A percentile compares a stretch with the other conserved stretches of the same genome.
These are phyloP conservation scores for Leishmania braziliensis DNA, from an alignment of 208 protist genomes.

Conservation along the genomic window DNA sequence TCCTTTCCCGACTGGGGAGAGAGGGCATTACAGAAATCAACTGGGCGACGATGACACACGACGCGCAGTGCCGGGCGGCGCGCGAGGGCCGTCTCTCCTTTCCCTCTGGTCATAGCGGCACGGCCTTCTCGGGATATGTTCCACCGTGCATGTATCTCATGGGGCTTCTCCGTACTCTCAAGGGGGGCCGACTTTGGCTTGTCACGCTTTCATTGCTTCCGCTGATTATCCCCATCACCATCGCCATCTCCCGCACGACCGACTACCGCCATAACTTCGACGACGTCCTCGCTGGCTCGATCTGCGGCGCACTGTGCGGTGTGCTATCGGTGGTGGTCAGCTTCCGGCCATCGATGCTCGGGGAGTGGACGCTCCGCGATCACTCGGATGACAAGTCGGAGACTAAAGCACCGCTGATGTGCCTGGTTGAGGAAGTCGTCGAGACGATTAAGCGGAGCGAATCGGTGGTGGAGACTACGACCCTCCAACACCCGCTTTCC, in stretches of 20 bases:
- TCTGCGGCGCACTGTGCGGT: conserved; percentile 57
- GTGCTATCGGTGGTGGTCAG: conserved; percentile 43
- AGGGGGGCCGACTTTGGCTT: conserved; percentile 47
- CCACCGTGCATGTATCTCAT: conserved; percentile 78
- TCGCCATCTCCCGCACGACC: conserved; percentile 71
- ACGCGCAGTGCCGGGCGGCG: conserved; percentile 51
- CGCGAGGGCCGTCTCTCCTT: conserved; percentile 83
- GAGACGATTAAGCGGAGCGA: background rate
- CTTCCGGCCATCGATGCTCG: conserved; percentile 31
- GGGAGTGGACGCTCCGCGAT: conserved; percentile 50
- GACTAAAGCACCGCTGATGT: background rate
- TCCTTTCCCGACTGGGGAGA: conserved; percentile 46
- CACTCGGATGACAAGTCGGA: conserved; percentile 26
- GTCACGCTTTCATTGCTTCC: conserved; percentile 52
- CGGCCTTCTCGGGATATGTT: conserved; percentile 74
- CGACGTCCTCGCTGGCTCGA: conserved; percentile 69
- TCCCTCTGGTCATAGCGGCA: conserved; percentile 88
- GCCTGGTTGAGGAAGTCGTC: too few species aligned
- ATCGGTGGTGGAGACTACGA: background rate
- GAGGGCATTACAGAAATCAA: conserved; percentile 46
- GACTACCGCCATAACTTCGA: conserved; percentile 89
- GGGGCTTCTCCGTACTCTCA: conserved; percentile 46
- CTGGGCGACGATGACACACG: conserved; percentile 22
- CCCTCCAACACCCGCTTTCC: background rate
- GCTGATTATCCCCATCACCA: conserved; percentile 56